phyloP scores from a whole-genome alignment of 2,329 filamentous ascomycete genomes.

The Fusarium verticillioides region DNA sequence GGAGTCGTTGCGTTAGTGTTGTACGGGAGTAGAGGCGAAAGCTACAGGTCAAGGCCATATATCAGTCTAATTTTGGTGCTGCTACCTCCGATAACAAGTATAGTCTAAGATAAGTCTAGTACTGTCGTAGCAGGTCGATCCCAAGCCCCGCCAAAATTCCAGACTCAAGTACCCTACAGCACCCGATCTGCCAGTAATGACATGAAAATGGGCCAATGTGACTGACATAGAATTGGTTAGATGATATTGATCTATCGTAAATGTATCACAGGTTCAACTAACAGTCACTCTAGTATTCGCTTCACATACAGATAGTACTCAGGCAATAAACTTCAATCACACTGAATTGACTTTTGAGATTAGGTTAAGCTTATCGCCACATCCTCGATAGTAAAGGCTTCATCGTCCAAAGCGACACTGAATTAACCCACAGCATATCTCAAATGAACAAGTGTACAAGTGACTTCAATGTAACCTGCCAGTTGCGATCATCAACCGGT shows the following conservation, averaged over 20 bases:
- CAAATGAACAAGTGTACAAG: neutral
- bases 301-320: too few species aligned
- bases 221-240: neutral
- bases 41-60: accelerated
- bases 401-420: accelerated
- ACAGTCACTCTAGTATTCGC: too few species aligned
- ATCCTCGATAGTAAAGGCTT: accelerated
- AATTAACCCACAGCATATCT: too few species aligned
- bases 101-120: neutral
- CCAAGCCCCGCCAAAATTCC: neutral
- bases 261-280: accelerated
- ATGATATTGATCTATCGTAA: too few species aligned
- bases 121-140: neutral
- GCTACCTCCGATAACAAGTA: neutral
- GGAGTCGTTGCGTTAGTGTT: accelerated
- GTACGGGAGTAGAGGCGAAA: neutral
- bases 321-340: accelerated
- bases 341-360: neutral
- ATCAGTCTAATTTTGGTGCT: accelerated
- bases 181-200: neutral
- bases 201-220: neutral
- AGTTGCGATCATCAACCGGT: neutral
- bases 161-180: neutral
- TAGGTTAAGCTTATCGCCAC: neutral
- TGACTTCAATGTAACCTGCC: neutral